These are phyloP conservation scores for Alloteropsis angusta DNA, from an alignment of 202 grass and related monocot genomes.

Conservation along the genomic window DNA sequence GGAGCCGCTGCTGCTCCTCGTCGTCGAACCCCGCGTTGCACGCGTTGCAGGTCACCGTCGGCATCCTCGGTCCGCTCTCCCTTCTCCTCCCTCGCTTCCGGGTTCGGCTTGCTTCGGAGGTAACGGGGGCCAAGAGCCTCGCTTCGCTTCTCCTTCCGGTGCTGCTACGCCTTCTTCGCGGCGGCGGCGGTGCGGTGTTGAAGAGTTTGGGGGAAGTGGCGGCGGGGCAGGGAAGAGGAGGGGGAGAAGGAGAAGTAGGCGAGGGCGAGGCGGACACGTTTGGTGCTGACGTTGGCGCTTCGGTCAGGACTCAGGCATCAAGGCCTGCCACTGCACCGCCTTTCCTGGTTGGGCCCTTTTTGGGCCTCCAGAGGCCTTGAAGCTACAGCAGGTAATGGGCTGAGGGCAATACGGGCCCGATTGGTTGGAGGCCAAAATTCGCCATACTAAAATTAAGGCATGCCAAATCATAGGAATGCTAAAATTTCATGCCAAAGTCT, in stretches of 20 bases:
- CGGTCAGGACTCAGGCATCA: slow-evolving; percentile 14
- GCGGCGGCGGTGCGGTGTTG: background rate
- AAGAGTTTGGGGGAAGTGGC: background rate
- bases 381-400: too few relatives aligned
- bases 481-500: too few relatives aligned
- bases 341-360: background rate
- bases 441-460: too few relatives aligned
- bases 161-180: background rate
- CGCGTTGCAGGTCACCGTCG: slow-evolving; percentile 79
- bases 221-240: slow-evolving; percentile 7
- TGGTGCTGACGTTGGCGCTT: slow-evolving; percentile 30
- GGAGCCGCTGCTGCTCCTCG: slow-evolving; percentile 64
- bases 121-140: background rate
- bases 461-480: too few relatives aligned
- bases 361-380: background rate
- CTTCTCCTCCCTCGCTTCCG: background rate
- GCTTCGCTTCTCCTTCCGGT: background rate
- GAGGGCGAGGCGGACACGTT: slow-evolving; percentile 14
- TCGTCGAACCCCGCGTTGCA: slow-evolving; percentile 76
- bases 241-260: background rate
- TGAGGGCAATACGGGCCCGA: too few relatives aligned
- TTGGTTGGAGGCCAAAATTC: too few relatives aligned
- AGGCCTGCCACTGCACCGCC: too few relatives aligned
- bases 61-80: slow-evolving; percentile 34
- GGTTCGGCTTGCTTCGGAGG: background rate